A percentile compares a stretch with the other conserved stretches of the same genome.
Conservation (phyloP, 2,329 filamentous ascomycete species). For the Trichoderma semiorbis region DNA sequence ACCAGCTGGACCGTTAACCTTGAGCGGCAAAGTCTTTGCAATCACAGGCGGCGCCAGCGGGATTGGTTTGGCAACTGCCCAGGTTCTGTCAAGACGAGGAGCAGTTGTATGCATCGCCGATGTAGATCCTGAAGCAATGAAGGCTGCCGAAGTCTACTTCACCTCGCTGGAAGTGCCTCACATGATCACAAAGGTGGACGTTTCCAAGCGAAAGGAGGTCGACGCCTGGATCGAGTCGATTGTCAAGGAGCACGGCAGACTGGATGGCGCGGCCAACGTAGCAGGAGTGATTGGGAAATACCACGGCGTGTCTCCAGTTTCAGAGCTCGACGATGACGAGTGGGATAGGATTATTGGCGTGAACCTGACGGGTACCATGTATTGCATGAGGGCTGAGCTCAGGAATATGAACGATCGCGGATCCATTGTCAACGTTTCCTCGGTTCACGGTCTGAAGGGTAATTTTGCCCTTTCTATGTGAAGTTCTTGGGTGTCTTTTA, state of each 20-base stretch:
- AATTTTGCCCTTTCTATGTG: not conserved
- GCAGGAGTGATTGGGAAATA: slow-evolving; percentile 48
- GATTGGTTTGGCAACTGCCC: slow-evolving; percentile 41
- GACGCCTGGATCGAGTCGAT: slow-evolving; percentile 46
- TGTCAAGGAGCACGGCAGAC: slow-evolving; percentile 44
- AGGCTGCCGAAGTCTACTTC: slow-evolving; percentile 32
- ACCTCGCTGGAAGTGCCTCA: slow-evolving; percentile 24
- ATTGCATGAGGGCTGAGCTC: slow-evolving; percentile 44
- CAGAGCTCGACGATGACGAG: slow-evolving; percentile 43
- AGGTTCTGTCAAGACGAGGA: slow-evolving; percentile 35
- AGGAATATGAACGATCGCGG: slow-evolving; percentile 46
- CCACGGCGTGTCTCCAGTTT: slow-evolving; percentile 38
- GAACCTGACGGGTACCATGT: slow-evolving; percentile 48
- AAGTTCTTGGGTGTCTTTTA: not conserved
- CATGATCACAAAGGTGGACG: slow-evolving; percentile 41
- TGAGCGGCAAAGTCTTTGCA: slow-evolving; percentile 29
- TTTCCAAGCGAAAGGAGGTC: slow-evolving; percentile 45
- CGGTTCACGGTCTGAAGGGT: slow-evolving; percentile 44
- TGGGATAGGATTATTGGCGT: slow-evolving; percentile 46
- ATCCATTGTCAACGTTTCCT: slow-evolving; percentile 57
- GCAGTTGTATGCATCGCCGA: slow-evolving; percentile 39
- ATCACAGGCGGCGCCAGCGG: slow-evolving; percentile 35
- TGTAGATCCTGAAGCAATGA: slow-evolving; percentile 32
- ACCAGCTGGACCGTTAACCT: not conserved
- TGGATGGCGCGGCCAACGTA: slow-evolving; percentile 52